Conservation (phyloP, 1,284 basidiomycete genomes). For the Inonotus obliquus region DNA sequence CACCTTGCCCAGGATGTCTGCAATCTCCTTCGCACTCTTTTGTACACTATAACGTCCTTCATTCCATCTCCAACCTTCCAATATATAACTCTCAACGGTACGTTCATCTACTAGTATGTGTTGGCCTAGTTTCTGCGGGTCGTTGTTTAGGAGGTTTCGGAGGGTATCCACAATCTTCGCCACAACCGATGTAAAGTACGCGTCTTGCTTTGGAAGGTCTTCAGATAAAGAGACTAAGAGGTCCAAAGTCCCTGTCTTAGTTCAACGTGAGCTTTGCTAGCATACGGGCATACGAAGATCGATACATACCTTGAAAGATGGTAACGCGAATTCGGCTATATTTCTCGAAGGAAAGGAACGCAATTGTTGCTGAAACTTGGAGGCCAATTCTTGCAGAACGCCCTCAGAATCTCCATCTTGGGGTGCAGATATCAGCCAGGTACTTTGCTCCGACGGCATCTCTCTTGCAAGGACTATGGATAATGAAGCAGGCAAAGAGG, state of each 20-base stretch:
- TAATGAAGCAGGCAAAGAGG: background rate
- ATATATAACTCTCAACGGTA: slow-evolving; percentile 76
- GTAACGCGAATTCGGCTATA: slow-evolving; percentile 58
- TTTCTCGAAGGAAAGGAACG: slow-evolving; percentile 43
- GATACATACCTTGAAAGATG: slow-evolving; percentile 67
- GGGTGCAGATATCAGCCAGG: slow-evolving; percentile 75
- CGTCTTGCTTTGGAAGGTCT: slow-evolving; percentile 87
- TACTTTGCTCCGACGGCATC: slow-evolving; percentile 85
- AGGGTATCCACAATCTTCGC: slow-evolving; percentile 95
- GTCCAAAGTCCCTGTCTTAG: slow-evolving; percentile 91
- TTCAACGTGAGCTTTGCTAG: background rate
- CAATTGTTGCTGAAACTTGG: slow-evolving; percentile 51
- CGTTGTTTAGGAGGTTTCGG: slow-evolving; percentile 87
- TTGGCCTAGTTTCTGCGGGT: slow-evolving; percentile 76
- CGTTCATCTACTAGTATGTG: slow-evolving; percentile 84
- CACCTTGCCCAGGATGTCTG: slow-evolving; percentile 81
- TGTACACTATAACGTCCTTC: slow-evolving; percentile 82
- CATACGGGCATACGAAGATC: background rate
- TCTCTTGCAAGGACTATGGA: background rate
- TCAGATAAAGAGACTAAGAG: slow-evolving; percentile 88
- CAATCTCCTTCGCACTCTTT: slow-evolving; percentile 73
- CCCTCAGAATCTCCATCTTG: slow-evolving; percentile 73
- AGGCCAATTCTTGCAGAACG: slow-evolving; percentile 53
- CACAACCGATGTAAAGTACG: slow-evolving; percentile 82
- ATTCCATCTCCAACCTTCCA: slow-evolving; percentile 84